Conservation (phyloP, 2,329 filamentous ascomycete species). For the Phyllosticta paracitricarpa region DNA sequence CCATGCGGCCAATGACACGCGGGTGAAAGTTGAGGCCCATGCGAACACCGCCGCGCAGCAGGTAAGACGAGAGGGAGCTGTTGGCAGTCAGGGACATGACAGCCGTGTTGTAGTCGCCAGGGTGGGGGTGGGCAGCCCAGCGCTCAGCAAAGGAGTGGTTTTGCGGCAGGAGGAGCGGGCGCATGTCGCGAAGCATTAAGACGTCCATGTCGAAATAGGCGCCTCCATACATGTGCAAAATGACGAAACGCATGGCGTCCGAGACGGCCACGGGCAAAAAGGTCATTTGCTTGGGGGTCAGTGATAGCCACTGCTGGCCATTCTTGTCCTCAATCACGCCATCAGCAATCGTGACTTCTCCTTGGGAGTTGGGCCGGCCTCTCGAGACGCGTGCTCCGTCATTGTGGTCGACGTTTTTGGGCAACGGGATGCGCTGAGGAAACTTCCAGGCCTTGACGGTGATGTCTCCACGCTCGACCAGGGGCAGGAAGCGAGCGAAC, state of each 20-base stretch:
- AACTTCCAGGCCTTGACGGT: conserved; percentile 44
- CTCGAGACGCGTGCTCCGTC: conserved; percentile 41
- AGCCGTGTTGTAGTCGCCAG: conserved; percentile 48
- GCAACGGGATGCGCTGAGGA: conserved; percentile 42
- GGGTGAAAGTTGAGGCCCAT: conserved; percentile 52
- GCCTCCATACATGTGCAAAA: conserved; percentile 44
- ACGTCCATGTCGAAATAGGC: conserved; percentile 49
- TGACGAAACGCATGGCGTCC: conserved; percentile 46
- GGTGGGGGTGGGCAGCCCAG: conserved; percentile 44
- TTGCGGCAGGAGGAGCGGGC: conserved; percentile 41
- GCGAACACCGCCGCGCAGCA: conserved; percentile 45
- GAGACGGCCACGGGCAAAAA: conserved; percentile 49
- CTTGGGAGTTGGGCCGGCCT: conserved; percentile 33
- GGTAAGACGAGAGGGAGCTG: conserved; percentile 44
- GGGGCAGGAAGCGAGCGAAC: conserved; percentile 43
- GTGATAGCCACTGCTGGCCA: conserved; percentile 44
- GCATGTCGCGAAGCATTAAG: conserved; percentile 45
- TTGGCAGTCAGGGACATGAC: conserved; percentile 49
- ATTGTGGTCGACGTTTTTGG: conserved; percentile 37
- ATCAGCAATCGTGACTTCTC: conserved; percentile 38
- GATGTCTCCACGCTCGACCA: conserved; percentile 45
- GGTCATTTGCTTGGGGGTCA: conserved; percentile 47
- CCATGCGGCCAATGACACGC: conserved; percentile 45
- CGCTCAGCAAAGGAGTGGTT: conserved; percentile 46
- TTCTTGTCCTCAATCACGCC: conserved; percentile 40